Evolutionary conservation across 2,329 filamentous ascomycete genomes (phyloP).

Genomic region (Talaromyces sp.): DNA sequence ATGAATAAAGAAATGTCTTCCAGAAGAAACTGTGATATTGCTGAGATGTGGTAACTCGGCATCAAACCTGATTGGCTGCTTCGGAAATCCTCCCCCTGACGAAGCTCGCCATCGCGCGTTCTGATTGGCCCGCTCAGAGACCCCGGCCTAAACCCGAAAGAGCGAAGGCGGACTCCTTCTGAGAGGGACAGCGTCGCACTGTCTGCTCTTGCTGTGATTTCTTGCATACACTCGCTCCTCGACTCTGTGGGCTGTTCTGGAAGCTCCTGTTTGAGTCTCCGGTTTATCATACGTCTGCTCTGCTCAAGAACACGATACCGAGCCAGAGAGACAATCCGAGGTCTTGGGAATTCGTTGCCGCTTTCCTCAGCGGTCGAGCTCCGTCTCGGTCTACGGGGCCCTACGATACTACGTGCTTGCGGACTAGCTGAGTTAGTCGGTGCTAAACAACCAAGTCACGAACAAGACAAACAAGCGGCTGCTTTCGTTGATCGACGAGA

Average conservation of each 20-base stretch:
- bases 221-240: neutral
- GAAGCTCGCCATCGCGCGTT: neutral
- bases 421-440: slow-evolving; percentile 1
- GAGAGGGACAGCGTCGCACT: slow-evolving; percentile 10
- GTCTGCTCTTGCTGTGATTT: neutral
- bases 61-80: slow-evolving; percentile 4
- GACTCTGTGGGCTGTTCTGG: neutral
- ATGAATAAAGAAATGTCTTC: no score
- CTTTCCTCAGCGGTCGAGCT: neutral
- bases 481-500: neutral
- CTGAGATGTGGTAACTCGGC: no score
- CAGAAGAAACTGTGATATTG: no score
- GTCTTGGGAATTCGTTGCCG: neutral
- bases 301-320: neutral
- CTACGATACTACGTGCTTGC: slow-evolving; percentile 2
- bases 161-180: neutral
- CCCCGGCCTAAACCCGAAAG: slow-evolving; percentile 2
- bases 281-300: neutral
- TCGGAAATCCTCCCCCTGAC: slow-evolving; percentile 3
- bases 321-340: neutral
- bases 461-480: neutral
- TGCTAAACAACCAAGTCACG: neutral
- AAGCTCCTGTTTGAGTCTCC: neutral
- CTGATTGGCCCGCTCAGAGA: neutral
- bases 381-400: neutral